A percentile compares a stretch with the other conserved stretches of the same genome.
phyloP scores from a whole-genome alignment of 2,329 filamentous ascomycete genomes.

The Penicillium paneum region DNA sequence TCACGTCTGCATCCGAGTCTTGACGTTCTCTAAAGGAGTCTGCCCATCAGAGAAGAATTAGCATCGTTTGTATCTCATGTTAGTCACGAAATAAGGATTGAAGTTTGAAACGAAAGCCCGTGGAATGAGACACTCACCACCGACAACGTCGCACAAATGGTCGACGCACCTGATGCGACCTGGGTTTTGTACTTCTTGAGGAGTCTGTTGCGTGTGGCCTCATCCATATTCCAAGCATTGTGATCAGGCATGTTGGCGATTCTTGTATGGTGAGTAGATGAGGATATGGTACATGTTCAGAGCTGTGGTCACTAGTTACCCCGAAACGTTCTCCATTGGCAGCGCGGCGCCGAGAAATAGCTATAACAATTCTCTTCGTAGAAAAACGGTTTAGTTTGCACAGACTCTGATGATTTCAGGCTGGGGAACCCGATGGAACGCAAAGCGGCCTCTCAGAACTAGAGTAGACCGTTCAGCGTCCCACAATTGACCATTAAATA shows the following conservation, averaged over 20 bases:
- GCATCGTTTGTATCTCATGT: neutral
- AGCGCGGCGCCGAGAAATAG: neutral
- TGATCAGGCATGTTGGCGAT: slow-evolving; percentile 32
- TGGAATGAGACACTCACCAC: slow-evolving; percentile 36
- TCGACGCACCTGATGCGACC: slow-evolving; percentile 45
- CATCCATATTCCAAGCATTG: slow-evolving; percentile 38
- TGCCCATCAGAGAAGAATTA: slow-evolving; percentile 20
- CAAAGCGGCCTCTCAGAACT: slow-evolving; percentile 49
- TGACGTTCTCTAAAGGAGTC: slow-evolving; percentile 49
- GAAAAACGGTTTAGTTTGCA: neutral
- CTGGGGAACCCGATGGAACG: slow-evolving; percentile 52
- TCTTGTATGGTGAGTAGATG: slow-evolving; percentile 34
- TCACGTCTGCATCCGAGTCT: slow-evolving; percentile 51
- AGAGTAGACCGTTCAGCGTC: slow-evolving; percentile 51
- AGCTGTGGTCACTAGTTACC: slow-evolving; percentile 38
- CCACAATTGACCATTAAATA: slow-evolving; percentile 47
- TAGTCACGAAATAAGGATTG: neutral
- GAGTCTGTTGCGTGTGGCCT: slow-evolving; percentile 41
- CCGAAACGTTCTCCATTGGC: slow-evolving; percentile 33
- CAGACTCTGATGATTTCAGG: slow-evolving; percentile 25
- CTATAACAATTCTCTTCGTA: slow-evolving; percentile 6
- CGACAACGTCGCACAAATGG: slow-evolving; percentile 44
- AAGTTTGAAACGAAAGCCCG: too few species aligned
- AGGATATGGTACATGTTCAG: slow-evolving; percentile 43
- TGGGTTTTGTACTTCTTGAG: slow-evolving; percentile 48